These are phyloP conservation scores for Phanerochaete carnosa DNA, from an alignment of 768 basidiomycete genomes.

Conservation along the genomic window DNA sequence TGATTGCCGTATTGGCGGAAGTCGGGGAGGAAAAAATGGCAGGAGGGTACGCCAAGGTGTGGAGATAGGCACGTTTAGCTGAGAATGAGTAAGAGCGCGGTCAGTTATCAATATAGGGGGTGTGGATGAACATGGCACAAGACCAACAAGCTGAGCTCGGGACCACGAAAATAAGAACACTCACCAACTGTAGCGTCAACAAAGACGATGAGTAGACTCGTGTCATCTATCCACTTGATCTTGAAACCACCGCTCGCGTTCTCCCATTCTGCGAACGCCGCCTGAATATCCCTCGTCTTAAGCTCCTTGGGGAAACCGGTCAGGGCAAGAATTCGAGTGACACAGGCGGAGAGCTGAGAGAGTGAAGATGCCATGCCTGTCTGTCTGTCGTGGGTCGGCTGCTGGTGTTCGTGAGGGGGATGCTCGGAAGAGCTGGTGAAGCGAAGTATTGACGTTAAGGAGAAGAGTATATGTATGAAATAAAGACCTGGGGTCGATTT, in stretches of 20 bases:
- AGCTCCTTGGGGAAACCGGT: conserved; percentile 93
- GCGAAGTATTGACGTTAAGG: conserved; percentile 9
- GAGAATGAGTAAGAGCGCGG: conserved; percentile 9
- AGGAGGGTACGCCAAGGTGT: conserved; percentile 81
- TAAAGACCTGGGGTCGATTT: conserved; percentile 4
- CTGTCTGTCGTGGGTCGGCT: conserved; percentile 24
- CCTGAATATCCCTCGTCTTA: conserved; percentile 96
- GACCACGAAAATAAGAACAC: conserved; percentile 30
- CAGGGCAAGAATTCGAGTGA: conserved; percentile 91
- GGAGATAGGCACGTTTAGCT: conserved; percentile 96
- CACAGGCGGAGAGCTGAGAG: conserved; percentile 85
- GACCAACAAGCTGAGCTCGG: neutral
- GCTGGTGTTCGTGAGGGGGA: conserved; percentile 17
- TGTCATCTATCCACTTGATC: conserved; percentile 99
- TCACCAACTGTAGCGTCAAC: conserved; percentile 84
- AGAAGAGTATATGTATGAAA: conserved; percentile 13
- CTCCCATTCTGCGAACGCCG: conserved; percentile 89
- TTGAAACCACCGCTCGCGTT: conserved; percentile 86
- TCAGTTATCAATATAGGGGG: neutral
- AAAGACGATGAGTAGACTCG: conserved; percentile 92
- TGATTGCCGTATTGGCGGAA: conserved; percentile 51
- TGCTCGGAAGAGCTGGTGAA: conserved; percentile 13
- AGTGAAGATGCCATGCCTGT: conserved; percentile 63
- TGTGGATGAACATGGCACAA: neutral
- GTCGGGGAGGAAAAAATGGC: conserved; percentile 57